Percentiles rank a stretch among this genome's conserved stretches.
phyloP scores from a whole-genome alignment of 441 rosid species.

The Daphne laureola region DNA sequence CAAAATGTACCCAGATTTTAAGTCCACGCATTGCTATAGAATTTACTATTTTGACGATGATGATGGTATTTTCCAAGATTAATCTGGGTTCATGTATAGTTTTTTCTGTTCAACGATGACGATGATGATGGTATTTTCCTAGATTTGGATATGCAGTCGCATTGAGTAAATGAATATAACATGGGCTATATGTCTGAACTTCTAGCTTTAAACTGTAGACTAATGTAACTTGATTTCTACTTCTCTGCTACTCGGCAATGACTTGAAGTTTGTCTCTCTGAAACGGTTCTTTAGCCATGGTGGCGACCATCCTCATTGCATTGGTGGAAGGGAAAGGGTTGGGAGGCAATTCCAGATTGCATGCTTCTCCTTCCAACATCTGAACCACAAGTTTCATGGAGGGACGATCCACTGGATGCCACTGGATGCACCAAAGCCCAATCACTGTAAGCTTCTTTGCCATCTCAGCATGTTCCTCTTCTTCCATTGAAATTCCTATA shows the following conservation, averaged over 20 bases:
- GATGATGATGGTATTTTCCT: no score
- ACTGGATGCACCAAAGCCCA: slow-evolving; percentile 29
- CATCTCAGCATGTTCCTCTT: slow-evolving; percentile 17
- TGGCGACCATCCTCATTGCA: slow-evolving; percentile 1
- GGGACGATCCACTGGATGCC: slow-evolving; percentile 29
- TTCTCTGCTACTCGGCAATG: slow-evolving; percentile 14
- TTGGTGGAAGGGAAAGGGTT: slow-evolving; percentile 23
- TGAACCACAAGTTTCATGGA: slow-evolving; percentile 27
- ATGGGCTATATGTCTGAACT: no score
- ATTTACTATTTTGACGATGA: no score
- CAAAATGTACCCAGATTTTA: no score
- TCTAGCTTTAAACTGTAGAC: no score
- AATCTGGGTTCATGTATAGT: no score
- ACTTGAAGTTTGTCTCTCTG: slow-evolving; percentile 10
- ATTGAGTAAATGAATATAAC: no score
- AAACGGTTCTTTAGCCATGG: not conserved
- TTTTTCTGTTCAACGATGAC: no score
- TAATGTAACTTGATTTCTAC: no score
- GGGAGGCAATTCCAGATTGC: slow-evolving; percentile 20
- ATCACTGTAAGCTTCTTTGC: slow-evolving; percentile 23
- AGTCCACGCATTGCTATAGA: no score
- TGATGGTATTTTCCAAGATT: no score
- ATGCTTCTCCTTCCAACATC: slow-evolving; percentile 26
- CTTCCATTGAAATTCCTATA: slow-evolving; percentile 12
- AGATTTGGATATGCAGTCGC: no score